phyloP scores from a whole-genome alignment of 345 rosid genomes.

The Pugionium cornutum region DNA sequence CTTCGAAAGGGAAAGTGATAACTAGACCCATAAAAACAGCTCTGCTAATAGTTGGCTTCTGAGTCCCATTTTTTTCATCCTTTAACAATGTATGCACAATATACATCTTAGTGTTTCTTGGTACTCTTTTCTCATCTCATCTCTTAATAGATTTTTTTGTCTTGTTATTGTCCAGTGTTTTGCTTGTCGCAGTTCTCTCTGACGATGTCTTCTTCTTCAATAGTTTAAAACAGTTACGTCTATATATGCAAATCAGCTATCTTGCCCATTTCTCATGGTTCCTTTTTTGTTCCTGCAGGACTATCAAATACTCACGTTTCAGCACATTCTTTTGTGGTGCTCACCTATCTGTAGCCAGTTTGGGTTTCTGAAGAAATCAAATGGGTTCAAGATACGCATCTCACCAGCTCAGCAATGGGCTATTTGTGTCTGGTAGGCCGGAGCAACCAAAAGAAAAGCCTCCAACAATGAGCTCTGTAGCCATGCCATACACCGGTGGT shows the following conservation, averaged over 20 bases:
- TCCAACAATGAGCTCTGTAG: conserved; percentile 89
- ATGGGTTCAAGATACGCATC: conserved; percentile 98
- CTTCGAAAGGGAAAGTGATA: conserved; percentile 1
- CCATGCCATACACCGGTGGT: conserved; percentile 97
- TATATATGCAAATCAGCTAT: background rate
- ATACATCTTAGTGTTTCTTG: background rate
- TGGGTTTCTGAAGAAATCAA: conserved; percentile 35
- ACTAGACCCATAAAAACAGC: background rate
- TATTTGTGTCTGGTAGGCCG: conserved; percentile 91
- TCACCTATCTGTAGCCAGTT: conserved; percentile 17
- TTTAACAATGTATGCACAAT: background rate
- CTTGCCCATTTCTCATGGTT: conserved; percentile 15
- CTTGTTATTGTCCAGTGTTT: background rate
- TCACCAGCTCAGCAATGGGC: conserved; percentile 97
- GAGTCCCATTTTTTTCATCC: background rate
- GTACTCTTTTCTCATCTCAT: background rate
- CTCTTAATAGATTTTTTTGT: background rate
- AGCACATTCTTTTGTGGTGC: conserved; percentile 20
- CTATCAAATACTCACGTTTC: conserved; percentile 19
- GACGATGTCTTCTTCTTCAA: conserved; percentile 5
- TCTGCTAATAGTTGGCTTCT: background rate
- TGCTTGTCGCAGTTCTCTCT: conserved; percentile 3
- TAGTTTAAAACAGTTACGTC: background rate
- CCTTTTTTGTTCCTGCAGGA: conserved; percentile 13
- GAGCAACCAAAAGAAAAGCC: conserved; percentile 95